Conservation (phyloP, 768 basidiomycete species). For the Suillus paluster region DNA sequence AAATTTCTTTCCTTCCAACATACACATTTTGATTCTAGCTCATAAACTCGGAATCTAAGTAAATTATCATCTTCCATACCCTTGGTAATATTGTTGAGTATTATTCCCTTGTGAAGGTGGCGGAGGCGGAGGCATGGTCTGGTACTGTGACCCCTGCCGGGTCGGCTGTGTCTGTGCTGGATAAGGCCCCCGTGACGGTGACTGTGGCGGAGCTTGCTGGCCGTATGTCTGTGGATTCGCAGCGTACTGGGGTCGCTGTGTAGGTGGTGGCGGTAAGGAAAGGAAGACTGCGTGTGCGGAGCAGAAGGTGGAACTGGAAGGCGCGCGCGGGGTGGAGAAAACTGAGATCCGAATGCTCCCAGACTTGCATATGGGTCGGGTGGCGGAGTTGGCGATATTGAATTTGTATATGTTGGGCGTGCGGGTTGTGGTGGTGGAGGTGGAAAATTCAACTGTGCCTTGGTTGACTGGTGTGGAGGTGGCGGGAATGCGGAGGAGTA, state of each 20-base stretch:
- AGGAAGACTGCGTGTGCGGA: constrained; percentile 31
- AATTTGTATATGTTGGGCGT: constrained; percentile 27
- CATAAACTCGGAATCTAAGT: background rate
- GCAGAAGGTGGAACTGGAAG: constrained; percentile 20
- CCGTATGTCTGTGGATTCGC: constrained; percentile 16
- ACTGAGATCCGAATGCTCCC: constrained; percentile 29
- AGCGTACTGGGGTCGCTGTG: constrained; percentile 26
- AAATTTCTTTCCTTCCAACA: background rate
- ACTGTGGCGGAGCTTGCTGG: constrained; percentile 27
- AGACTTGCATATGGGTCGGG: constrained; percentile 42
- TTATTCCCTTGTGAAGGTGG: constrained; percentile 38
- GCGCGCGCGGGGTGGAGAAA: constrained; percentile 4
- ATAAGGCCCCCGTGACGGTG: constrained; percentile 31
- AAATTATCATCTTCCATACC: constrained; percentile 31
- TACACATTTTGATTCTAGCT: background rate
- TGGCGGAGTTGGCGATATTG: constrained; percentile 22
- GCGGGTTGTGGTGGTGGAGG: constrained; percentile 30
- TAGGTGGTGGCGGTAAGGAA: constrained; percentile 21
- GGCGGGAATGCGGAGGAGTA: constrained; percentile 24
- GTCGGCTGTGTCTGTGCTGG: constrained; percentile 23
- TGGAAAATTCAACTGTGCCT: constrained; percentile 20
- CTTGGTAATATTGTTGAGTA: constrained; percentile 31
- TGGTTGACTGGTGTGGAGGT: constrained; percentile 25
- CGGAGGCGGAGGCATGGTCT: constrained; percentile 30
- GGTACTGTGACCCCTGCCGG: constrained; percentile 30